phyloP scores from a whole-genome alignment of 768 basidiomycete species.

The Inosperma sp. region DNA sequence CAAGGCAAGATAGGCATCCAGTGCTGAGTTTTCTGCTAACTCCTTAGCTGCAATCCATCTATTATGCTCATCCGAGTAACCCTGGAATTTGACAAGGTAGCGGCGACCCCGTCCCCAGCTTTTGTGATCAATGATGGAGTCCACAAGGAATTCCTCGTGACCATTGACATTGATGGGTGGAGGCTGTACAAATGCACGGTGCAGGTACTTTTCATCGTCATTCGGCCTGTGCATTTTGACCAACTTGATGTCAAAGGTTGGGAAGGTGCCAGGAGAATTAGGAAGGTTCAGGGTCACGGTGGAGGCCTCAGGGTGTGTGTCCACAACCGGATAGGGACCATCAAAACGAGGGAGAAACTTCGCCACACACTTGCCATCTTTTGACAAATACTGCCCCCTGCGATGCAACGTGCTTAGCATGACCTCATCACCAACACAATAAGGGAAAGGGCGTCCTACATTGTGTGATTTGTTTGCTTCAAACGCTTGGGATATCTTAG shows the following conservation, averaged over 20 bases:
- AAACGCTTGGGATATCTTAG: constrained; percentile 26
- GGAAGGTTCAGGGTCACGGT: constrained; percentile 3
- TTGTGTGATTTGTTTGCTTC: constrained; percentile 31
- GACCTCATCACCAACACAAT: constrained; percentile 34
- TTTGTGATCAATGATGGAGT: constrained; percentile 3
- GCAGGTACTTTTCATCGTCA: background rate
- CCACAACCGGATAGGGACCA: constrained; percentile 22
- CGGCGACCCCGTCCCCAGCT: background rate
- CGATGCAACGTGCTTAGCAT: constrained; percentile 33
- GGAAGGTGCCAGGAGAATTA: background rate
- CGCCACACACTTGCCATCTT: constrained; percentile 27
- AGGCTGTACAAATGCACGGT: background rate
- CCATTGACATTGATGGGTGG: background rate
- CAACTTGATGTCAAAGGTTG: background rate
- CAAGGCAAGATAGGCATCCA: background rate
- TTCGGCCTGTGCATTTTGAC: background rate
- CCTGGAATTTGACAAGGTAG: background rate
- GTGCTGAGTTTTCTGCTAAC: background rate
- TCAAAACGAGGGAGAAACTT: constrained; percentile 41
- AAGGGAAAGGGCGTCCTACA: too few species aligned
- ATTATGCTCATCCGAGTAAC: background rate
- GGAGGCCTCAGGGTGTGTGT: background rate
- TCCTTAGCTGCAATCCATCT: background rate
- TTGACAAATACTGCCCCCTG: constrained; percentile 25
- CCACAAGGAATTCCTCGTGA: constrained; percentile 2